Conservation (phyloP, 164 flowering plant genomes). For the Vitis rotundifolia region DNA sequence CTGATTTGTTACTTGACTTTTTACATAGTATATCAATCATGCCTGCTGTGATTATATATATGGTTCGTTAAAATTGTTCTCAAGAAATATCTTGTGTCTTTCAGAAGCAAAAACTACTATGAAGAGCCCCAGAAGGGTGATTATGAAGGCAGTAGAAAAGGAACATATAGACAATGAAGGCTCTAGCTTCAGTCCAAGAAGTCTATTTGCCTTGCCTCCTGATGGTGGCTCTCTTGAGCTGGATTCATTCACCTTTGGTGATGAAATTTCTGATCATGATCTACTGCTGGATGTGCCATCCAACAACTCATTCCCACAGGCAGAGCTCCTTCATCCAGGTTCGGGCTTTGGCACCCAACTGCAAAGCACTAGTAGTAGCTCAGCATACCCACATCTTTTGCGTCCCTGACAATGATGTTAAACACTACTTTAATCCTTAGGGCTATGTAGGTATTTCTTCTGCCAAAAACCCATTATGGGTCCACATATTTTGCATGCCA, state of each 20-base stretch:
- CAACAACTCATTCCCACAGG: slow-evolving; percentile 73
- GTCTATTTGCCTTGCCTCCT: slow-evolving; percentile 61
- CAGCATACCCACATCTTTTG: slow-evolving; percentile 31
- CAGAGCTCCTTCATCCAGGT: slow-evolving; percentile 74
- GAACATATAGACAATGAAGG: slow-evolving; percentile 47
- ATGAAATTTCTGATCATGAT: slow-evolving; percentile 74
- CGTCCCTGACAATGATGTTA: slow-evolving; percentile 34
- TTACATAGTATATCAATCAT: background rate
- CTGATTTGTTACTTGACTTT: background rate
- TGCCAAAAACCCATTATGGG: slow-evolving; percentile 6
- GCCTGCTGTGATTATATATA: background rate
- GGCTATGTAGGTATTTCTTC: slow-evolving; percentile 14
- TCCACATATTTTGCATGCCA: slow-evolving; percentile 31
- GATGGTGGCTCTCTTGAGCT: slow-evolving; percentile 56
- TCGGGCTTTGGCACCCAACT: slow-evolving; percentile 37
- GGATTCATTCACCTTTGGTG: slow-evolving; percentile 51
- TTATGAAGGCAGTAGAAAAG: slow-evolving; percentile 38
- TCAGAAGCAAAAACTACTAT: slow-evolving; percentile 50
- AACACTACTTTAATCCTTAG: slow-evolving; percentile 2
- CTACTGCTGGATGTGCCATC: slow-evolving; percentile 81
- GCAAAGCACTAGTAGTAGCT: slow-evolving; percentile 62
- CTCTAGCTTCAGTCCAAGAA: slow-evolving; percentile 65
- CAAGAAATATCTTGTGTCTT: slow-evolving; percentile 8
- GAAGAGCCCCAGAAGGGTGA: slow-evolving; percentile 55
- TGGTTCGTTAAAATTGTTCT: too few species aligned